phyloP scores from a whole-genome alignment of 192 early-diverging fungal genomes.

The Phlyctochytrium bullatum region DNA sequence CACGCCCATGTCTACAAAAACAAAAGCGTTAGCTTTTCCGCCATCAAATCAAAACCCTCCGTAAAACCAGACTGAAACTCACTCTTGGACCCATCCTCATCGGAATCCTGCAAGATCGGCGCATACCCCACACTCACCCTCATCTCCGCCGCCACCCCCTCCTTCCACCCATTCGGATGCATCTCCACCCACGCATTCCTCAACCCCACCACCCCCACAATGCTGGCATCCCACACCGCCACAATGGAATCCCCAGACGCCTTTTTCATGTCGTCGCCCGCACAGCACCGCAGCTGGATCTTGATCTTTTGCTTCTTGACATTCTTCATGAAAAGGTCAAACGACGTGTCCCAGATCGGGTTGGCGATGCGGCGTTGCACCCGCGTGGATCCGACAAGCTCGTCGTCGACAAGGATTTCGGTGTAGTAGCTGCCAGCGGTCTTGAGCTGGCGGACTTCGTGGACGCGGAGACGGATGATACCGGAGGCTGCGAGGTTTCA shows the following conservation, averaged over 20 bases:
- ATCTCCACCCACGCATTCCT: constrained; percentile 11
- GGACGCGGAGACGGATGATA: constrained; percentile 50
- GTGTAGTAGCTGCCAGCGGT: constrained; percentile 27
- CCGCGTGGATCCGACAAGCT: constrained; percentile 32
- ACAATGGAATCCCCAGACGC: constrained; percentile 33
- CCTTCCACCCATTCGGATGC: background rate
- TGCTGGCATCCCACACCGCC: constrained; percentile 37
- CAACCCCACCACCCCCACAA: constrained; percentile 33
- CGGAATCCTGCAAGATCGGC: constrained; percentile 33
- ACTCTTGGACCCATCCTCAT: constrained; percentile 39
- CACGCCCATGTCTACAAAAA: constrained; percentile 35
- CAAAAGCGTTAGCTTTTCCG: too few relatives aligned
- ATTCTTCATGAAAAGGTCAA: constrained; percentile 27
- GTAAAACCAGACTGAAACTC: constrained; percentile 11
- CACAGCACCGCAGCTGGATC: constrained; percentile 5
- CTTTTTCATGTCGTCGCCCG: constrained; percentile 1
- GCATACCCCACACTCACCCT: constrained; percentile 23
- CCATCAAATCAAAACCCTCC: too few relatives aligned
- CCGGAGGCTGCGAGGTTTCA: too few relatives aligned
- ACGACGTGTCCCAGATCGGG: constrained; percentile 32
- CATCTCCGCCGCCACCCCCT: constrained; percentile 14
- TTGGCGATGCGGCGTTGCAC: constrained; percentile 27
- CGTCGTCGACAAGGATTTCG: constrained; percentile 48
- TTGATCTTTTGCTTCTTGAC: constrained; percentile 9
- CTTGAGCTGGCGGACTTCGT: constrained; percentile 34